Base-by-base conservation (phyloP, 306 rosid genomes). In the Medicago arabica region DNA sequence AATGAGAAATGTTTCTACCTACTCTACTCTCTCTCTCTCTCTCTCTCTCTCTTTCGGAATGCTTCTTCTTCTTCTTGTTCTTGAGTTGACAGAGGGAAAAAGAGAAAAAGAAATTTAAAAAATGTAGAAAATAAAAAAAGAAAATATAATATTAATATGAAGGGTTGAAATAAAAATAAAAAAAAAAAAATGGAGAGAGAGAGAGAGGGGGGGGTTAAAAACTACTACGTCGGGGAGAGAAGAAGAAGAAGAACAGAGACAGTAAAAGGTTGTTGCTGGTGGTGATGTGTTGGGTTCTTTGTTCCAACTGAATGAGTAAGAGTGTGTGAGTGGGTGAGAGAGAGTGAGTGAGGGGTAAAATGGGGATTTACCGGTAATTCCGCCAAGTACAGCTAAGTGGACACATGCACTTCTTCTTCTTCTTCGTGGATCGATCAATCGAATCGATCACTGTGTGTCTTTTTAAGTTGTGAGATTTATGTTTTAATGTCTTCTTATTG, bases 61-160 rank as follows among this genome's bases (percentile, higher is more conserved):
- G 62, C 72, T 57, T 34, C 12, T 74, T 60, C 62, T 47, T 49
- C 5, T 23, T 28, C 4, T 53, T 54, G 13, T 59, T 40, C 50
- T 77, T 61, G 53, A 41, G 92, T 85, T 81, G 92, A 87, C 80
- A 73, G 67, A 54, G 83, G 76, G 78, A 67, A 75, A 81, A 8
- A 67, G 74, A 49, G 31, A 21, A 3, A 75, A 55, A 23, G 28
- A 3, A 78, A 76, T 50, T 13, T 34, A 34, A 34, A 75, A 81
- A 81, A 14, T 69, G 70, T 76, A 64, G 25, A 76, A 50, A 28
- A 77, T 36, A 23, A 31, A 68, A 68, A 40, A 59, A 25, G 16
- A 59, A 51, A 19, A 39, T 31, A 53, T 51, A 72, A 12, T 72
- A 72, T 51, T 19, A 67, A 43, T 65, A 62, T 0, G 58, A 50